Conservation (phyloP, 148 eudicot genomes). For the Bassia scoparia region DNA sequence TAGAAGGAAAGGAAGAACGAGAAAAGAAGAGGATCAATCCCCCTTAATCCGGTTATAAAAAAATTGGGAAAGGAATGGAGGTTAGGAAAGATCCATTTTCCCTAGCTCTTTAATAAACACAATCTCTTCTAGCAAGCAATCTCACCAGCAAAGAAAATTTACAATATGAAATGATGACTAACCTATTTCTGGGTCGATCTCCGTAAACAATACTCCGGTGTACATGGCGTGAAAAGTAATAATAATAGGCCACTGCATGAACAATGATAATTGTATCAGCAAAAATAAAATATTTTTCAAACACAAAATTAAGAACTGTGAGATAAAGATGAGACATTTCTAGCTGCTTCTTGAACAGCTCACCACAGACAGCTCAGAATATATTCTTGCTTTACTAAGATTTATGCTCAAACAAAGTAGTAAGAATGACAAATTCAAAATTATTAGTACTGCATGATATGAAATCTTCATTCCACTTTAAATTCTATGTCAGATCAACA, state of each 20-base stretch:
- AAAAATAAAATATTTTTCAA: no score
- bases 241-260: conserved; percentile 65
- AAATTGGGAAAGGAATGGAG: no score
- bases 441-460: neutral
- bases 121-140: no score
- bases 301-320: neutral
- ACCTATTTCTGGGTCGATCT: conserved; percentile 94
- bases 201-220: conserved; percentile 79
- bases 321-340: neutral
- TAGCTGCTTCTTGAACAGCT: neutral
- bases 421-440: neutral
- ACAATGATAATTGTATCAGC: neutral
- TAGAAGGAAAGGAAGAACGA: no score
- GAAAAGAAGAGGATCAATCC: no score
- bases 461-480: neutral
- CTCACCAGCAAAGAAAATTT: neutral
- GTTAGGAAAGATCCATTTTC: no score
- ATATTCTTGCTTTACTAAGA: neutral
- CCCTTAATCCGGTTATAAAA: no score
- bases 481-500: no score
- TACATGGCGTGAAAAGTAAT: conserved; percentile 74
- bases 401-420: neutral
- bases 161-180: conserved; percentile 15
- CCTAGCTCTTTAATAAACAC: no score
- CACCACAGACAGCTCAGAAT: neutral